These are phyloP conservation scores for Aureobasidium mangrovei DNA, from an alignment of 2,329 filamentous ascomycete genomes.

Conservation along the genomic window DNA sequence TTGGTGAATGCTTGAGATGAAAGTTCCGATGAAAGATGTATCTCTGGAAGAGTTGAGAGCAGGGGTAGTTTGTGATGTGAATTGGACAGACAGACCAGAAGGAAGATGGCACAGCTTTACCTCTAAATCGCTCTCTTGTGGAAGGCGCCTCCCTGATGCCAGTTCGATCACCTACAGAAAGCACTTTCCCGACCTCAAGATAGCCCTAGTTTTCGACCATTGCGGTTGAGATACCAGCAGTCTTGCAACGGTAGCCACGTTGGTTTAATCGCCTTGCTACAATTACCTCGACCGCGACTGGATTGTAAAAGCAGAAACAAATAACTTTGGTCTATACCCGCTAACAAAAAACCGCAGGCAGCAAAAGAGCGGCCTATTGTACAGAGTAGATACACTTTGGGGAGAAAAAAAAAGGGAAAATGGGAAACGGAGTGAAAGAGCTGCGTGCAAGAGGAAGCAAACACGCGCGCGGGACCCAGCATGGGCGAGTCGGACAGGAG, in stretches of 20 bases:
- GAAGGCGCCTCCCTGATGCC: too few relatives aligned
- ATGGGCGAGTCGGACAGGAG: background rate
- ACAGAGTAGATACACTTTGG: constrained; percentile 14
- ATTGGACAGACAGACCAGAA: too few relatives aligned
- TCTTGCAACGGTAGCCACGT: too few relatives aligned
- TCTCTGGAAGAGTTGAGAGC: background rate
- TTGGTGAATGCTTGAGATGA: background rate
- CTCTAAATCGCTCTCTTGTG: too few relatives aligned
- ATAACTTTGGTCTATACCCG: constrained; percentile 14
- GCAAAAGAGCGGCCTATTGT: constrained; percentile 9
- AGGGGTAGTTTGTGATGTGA: too few relatives aligned
- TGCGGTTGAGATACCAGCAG: too few relatives aligned
- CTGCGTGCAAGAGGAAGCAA: background rate
- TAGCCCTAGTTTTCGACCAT: too few relatives aligned
- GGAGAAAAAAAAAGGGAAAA: background rate
- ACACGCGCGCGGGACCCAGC: background rate
- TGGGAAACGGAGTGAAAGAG: background rate
- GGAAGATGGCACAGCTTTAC: too few relatives aligned
- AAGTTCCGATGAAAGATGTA: background rate
- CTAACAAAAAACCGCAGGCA: background rate
- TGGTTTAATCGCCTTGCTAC: too few relatives aligned
- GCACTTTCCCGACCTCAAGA: too few relatives aligned
- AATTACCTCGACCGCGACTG: too few relatives aligned
- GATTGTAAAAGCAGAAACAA: background rate
- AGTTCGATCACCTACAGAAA: too few relatives aligned